Base-by-base conservation (phyloP, 768 basidiomycete genomes). In the Kwoniella pini region DNA sequence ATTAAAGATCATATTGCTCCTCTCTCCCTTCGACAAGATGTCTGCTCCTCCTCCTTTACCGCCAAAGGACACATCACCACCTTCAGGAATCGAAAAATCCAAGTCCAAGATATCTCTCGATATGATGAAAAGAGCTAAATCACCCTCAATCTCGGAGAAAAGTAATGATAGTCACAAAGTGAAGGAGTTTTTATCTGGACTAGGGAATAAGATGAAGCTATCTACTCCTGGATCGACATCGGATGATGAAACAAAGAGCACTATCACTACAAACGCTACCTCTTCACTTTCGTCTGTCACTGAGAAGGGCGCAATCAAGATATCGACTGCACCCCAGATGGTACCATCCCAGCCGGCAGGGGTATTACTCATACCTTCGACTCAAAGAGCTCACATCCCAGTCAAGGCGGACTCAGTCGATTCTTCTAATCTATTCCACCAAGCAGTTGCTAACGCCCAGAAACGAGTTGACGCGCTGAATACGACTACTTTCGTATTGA, bases 391-490 rank as follows among this genome's bases (percentile, higher is more conserved):
- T 31, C 12, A 2, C 24, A 26, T 27, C 46, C 46, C 28, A 10
- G 28, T 19, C 33, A 33, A 21, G 21, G 21, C 50, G 19, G 24
- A n/a, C n/a, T 38, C 31, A 0, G 52, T 27, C 27, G 48, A 50
- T 11, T 50, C 48, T 6, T 13, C 48, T 27, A 45, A 60, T n/a
- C 57, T 38, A 1, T 64, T 54, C 40, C 57, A 52, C 24, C 63
- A 59, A 60, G 57, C 63, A 6, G 57, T 64, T 2, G 26, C 26
- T 19, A 53, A 53, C 17, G 70, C 70, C 2, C 51, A 71, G 36
- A 62, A 60, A 19, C 44, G 52, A 22, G 68, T 70, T 11, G 67
- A 68, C 19, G 28, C 50, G 22, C 57, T 73, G 7, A 38, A 48
- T n/a, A 64, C 53, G 24, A 64, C 60, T 1, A 48, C 62, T 7